Evolutionary conservation across 2,329 filamentous ascomycete species (phyloP).

Genomic region (Emergomyces pasteurianus): DNA sequence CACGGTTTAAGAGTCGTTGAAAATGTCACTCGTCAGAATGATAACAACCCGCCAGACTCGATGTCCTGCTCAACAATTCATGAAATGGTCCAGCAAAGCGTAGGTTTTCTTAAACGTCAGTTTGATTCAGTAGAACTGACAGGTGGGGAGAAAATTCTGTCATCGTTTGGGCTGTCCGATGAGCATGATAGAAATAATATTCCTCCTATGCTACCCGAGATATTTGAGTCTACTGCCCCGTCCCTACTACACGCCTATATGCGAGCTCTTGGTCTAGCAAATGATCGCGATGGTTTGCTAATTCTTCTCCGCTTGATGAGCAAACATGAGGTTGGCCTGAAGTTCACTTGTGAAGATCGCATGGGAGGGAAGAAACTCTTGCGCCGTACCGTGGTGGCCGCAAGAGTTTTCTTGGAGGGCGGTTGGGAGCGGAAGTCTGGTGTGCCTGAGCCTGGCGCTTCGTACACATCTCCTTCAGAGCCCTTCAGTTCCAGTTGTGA

Average conservation of each 20-base stretch:
- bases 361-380: slow-evolving; percentile 27
- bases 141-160: slow-evolving; percentile 6
- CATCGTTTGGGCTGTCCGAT: background rate
- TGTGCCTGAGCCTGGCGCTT: background rate
- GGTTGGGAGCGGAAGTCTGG: slow-evolving; percentile 12
- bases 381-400: slow-evolving; percentile 29
- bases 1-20: slow-evolving; percentile 15
- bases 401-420: slow-evolving; percentile 30
- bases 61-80: slow-evolving; percentile 12
- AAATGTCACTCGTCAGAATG: slow-evolving; percentile 9
- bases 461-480: background rate
- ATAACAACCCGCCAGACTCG: background rate
- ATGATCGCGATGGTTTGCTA: slow-evolving; percentile 29
- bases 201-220: slow-evolving; percentile 15
- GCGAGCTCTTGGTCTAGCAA: slow-evolving; percentile 28
- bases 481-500: background rate
- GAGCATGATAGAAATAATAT: background rate
- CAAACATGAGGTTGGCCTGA: slow-evolving; percentile 20
- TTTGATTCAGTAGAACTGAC: slow-evolving; percentile 27
- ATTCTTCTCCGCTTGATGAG: slow-evolving; percentile 33
- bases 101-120: slow-evolving; percentile 22
- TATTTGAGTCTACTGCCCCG: slow-evolving; percentile 27
- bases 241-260: slow-evolving; percentile 32
- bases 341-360: slow-evolving; percentile 23
- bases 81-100: slow-evolving; percentile 20